These are phyloP conservation scores for Arachis monticola DNA, from an alignment of 331 rosid species.

Conservation along the genomic window DNA sequence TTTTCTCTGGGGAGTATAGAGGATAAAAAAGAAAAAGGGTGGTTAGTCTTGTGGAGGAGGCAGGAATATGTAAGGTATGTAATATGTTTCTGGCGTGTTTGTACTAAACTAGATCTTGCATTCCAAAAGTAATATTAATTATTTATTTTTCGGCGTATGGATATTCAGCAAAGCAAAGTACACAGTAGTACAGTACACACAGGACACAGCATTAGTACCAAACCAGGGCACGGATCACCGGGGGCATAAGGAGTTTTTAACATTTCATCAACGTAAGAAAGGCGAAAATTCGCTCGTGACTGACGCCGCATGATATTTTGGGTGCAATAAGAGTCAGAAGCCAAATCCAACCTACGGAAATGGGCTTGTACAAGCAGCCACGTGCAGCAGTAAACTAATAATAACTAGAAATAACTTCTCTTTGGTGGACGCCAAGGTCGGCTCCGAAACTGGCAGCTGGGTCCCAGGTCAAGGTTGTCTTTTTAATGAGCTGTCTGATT, in stretches of 20 bases:
- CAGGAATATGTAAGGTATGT: conserved; percentile 25
- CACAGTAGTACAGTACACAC: background rate
- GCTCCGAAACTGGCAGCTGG: background rate
- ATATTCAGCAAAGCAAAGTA: background rate
- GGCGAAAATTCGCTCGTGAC: conserved; percentile 3
- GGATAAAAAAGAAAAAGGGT: conserved; percentile 9
- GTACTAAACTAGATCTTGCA: background rate
- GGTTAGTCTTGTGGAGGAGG: conserved; percentile 41
- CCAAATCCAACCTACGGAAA: background rate
- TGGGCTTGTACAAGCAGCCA: conserved; percentile 27
- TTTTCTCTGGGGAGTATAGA: conserved; percentile 11
- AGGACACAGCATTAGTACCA: background rate
- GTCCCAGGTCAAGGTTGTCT: conserved; percentile 24
- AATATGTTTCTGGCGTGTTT: conserved; percentile 41
- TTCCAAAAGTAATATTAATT: background rate
- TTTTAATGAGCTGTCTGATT: background rate
- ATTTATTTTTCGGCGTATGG: background rate
- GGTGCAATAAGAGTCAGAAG: conserved; percentile 33
- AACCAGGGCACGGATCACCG: conserved; percentile 3
- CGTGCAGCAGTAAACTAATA: conserved; percentile 8
- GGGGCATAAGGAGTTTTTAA: background rate
- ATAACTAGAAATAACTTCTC: conserved; percentile 24
- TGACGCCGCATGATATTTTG: background rate
- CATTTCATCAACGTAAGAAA: background rate
- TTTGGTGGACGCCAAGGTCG: conserved; percentile 10